Base-by-base conservation (phyloP, 129 eudicot species). In the Glebionis coronaria region DNA sequence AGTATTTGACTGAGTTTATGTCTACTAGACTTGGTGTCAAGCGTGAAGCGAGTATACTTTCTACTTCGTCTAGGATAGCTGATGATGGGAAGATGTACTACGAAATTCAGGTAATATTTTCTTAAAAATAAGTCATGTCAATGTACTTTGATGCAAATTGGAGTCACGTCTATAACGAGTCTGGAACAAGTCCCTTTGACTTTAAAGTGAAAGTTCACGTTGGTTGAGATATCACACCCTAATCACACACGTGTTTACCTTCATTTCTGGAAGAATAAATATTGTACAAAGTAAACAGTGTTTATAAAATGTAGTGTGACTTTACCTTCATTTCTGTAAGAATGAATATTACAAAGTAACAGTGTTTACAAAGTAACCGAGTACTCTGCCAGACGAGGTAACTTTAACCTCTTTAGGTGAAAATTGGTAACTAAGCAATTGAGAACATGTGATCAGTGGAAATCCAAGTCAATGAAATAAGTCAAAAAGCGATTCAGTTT, bases 1-100 rank as follows among this genome's bases (percentile, higher is more conserved):
- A 93, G 80, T 93, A 85, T 76, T 76, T 93, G 80, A 88, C 96
- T 0, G 98, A 93, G 79, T 93, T 93, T 77, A 93, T 93, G 98
- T 93, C 98, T 44, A 93, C 95, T 44, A 93, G 98, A 72, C 90
- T 93, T 59, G 98, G 98, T 1, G 96, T 93, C 25, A 79, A 86
- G 63, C 91, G 98, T 12, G 96, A 93, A 75, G 70, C 96, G 0
- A 84, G 83, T 19, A 76, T 93, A 74, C 87, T 93, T 66, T 80
- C 95, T 42, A 82, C 98, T 35, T 78, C 89, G 47, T 88, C 96
- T 23, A 86, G 76, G 75, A 66, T 81, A 28, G 92, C 98, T 70
- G 87, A 85, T 79, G 99, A 88, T 79, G 97, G 99, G 57, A 93
- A 76, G 83, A 83, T 89, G 78, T 93, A 93, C 38, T 93, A 93